Conservation (phyloP, 768 basidiomycete species). For the Hygrocybe punicea region DNA sequence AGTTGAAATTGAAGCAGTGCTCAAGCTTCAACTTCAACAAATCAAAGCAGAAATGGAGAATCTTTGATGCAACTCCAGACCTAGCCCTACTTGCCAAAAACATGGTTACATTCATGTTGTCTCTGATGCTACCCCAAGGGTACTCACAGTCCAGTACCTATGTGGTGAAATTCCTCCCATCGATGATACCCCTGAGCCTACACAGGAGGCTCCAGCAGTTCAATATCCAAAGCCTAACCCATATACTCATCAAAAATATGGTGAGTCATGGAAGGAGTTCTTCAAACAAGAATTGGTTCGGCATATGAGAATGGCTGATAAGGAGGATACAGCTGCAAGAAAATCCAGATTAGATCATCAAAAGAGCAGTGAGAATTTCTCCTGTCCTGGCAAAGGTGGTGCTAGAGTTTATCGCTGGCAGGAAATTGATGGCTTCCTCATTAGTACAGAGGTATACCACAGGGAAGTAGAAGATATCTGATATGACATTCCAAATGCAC, state of each 20-base stretch:
- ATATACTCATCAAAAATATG: neutral
- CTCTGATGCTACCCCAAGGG: too few species aligned
- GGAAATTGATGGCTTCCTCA: neutral
- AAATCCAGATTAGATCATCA: neutral
- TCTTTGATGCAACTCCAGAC: too few species aligned
- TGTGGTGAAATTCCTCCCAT: too few species aligned
- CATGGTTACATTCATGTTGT: too few species aligned
- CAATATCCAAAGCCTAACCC: neutral
- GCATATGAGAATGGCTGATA: neutral
- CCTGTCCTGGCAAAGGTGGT: neutral
- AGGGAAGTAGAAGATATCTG: conserved; percentile 13
- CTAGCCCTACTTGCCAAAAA: too few species aligned
- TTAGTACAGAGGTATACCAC: neutral
- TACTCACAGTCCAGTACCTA: too few species aligned
- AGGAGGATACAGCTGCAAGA: neutral
- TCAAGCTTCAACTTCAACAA: too few species aligned
- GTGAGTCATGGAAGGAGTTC: neutral
- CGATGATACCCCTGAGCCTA: too few species aligned
- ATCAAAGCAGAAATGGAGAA: too few species aligned
- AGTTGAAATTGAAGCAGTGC: too few species aligned
- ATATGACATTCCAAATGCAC: conserved; percentile 6
- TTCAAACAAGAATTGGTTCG: neutral
- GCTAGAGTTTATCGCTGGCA: neutral
- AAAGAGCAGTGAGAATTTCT: neutral
- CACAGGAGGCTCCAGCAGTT: too few species aligned